Evolutionary conservation across 495 filamentous ascomycete species (phyloP), one percentile per base, ranked within the genome.

Genomic region (Platismatia glauca): DNA sequence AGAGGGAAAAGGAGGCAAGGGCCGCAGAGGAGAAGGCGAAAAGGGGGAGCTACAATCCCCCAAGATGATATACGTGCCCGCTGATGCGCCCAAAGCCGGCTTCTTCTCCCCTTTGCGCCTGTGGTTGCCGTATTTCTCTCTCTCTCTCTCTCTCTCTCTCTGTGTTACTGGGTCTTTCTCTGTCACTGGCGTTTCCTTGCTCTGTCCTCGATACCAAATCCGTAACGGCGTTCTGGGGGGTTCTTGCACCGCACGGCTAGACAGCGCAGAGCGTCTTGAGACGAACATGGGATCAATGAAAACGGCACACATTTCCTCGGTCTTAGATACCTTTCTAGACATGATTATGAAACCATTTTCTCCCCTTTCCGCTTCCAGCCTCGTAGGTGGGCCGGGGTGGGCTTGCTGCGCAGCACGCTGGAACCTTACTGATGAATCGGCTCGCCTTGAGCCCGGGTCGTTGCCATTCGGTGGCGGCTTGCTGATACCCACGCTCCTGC

Each of bases 1-100:
- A 91, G 73, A 82, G 84, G 39, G 77, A 85, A 66, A 84, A 84
- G 73, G 74, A 87, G 7, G 84, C 86, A 68, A 83, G 71, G 34
- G 74, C 76, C 56, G 79, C 76, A 18, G 74, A 78, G 31, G 77
- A 77, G 56, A 76, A 75, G 48, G 72, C 74, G n/a, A 67, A 70
- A 56, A 64, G 31, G 31, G 35, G 58, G 41, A 53, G 48, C 1
- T 18, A 48, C 15, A 20, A 41, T 2, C 29, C 48, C 38, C 35
- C 52, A 1, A 44, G 29, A 46, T 62, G 60, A 62, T n/a, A 11
- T 5, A 35, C 0, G 2, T 15, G 27, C 12, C 27, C 13, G 48
- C 27, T 31, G 29, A 33, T 29, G 12, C 15, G 29, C 7, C 13
- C 27, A 7, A 7, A 4, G 15, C 50, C 11, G 50, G 29, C 50